Conservation (phyloP, 306 rosid species). For the Pyrus betulifolia region DNA sequence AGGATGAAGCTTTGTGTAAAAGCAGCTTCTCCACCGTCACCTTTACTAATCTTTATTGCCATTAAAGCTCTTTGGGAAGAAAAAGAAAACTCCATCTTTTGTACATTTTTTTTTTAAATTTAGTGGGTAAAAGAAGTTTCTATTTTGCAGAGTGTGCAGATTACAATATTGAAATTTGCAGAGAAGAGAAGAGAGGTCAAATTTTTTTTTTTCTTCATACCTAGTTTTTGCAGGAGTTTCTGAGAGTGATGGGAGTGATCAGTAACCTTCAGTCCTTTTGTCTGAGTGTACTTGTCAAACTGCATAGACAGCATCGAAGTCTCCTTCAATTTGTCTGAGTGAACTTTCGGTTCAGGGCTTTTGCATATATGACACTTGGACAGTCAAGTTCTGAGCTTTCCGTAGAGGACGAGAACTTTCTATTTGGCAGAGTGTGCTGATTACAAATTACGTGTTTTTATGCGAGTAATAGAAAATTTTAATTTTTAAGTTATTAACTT, state of each 20-base stretch:
- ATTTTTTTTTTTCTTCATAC: not conserved
- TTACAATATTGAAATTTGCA: not conserved
- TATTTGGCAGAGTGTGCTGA: no score
- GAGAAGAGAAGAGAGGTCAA: not conserved
- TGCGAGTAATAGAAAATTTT: no score
- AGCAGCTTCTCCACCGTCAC: slow-evolving; percentile 42
- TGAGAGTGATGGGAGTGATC: not conserved
- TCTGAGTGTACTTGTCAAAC: slow-evolving; percentile 11
- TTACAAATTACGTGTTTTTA: no score
- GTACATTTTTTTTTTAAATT: not conserved
- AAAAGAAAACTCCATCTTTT: not conserved
- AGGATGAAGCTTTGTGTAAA: slow-evolving; percentile 45
- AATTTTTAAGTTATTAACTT: no score
- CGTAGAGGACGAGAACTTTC: not conserved
- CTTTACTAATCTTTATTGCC: slow-evolving; percentile 29
- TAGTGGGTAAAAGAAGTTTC: not conserved
- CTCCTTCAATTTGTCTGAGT: slow-evolving; percentile 4
- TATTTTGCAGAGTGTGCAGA: not conserved
- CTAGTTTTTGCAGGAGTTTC: not conserved
- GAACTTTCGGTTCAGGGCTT: not conserved
- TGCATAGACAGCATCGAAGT: not conserved
- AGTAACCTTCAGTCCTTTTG: not conserved
- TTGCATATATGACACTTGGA: slow-evolving; percentile 9
- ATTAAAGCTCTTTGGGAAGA: not conserved
- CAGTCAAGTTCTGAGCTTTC: slow-evolving; percentile 13